Evolutionary conservation across 2,329 filamentous ascomycete genomes (phyloP), one percentile per base, ranked within the genome.

Genomic region (Calonectria leucothoes): DNA sequence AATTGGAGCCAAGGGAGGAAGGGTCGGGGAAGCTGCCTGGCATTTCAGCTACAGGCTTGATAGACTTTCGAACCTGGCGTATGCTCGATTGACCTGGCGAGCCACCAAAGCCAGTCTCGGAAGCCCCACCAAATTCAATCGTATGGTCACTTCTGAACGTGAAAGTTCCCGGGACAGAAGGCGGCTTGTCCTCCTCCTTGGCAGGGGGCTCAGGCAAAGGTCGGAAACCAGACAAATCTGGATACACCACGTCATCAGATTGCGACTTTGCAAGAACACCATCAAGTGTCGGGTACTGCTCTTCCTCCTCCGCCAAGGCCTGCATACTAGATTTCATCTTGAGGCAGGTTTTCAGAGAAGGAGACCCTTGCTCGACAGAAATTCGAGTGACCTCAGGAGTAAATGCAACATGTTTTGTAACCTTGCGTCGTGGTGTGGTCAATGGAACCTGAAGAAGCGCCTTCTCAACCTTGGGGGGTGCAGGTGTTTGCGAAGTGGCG

Each of bases 351-450:
- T 91, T 91, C 76, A 89, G 89, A 4, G 91, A 91, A 10, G 91
- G 91, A 2, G 91, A 90, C 71, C 88, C 85, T 72, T 90, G 87
- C 63, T 81, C 80, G 1, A 66, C 57, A 23, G 74, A 69, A 57
- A 85, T 77, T 0, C 85, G 85, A 75, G 94, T 90, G 42, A 93
- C 92, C 74, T 91, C 92, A 0, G 93, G 93, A 0, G 94, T 95
- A 80, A 98, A 98, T 65, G 94, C 92, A 42, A 98, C 94, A 70
- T 91, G 93, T 86, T 97, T 98, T 23, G 85, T 83, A 45, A 87
- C 82, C 83, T 92, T 94, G 29, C 92, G 89, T 37, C 92, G 92
- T 10, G 93, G 94, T 1, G 93, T 95, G 6, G 91, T 92, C 69
- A 91, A 85, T 7, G 90, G 88, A 23, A 88, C 82, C 4, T 86